These are phyloP conservation scores for Oryza australiensis DNA, from an alignment of 176 grass and related monocot species.

Conservation along the genomic window DNA sequence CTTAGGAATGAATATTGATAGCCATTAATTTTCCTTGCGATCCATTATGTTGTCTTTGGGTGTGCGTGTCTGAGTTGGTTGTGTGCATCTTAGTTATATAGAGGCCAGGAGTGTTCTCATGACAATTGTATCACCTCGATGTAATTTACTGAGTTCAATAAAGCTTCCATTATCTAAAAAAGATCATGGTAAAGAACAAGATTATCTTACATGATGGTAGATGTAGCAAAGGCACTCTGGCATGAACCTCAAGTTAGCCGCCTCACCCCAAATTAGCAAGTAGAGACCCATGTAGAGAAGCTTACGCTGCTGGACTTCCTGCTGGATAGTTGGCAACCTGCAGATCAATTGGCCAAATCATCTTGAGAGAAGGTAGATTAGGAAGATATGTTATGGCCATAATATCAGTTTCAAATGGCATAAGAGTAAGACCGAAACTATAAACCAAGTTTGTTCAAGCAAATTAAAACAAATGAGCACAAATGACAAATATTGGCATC, in stretches of 20 bases:
- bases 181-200: not conserved
- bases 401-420: not conserved
- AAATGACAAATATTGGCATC: not conserved
- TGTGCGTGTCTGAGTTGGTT: too few relatives aligned
- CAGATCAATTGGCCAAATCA: constrained; percentile 6
- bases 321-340: constrained; percentile 97
- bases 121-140: too few relatives aligned
- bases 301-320: constrained; percentile 97
- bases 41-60: too few relatives aligned
- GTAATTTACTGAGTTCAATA: too few relatives aligned
- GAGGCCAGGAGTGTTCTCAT: too few relatives aligned
- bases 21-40: too few relatives aligned
- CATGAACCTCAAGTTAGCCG: constrained; percentile 98
- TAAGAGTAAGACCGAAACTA: not conserved
- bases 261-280: constrained; percentile 95
- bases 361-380: constrained; percentile 2
- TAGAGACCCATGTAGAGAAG: constrained; percentile 98
- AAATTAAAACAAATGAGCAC: constrained; percentile 8
- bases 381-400: not conserved
- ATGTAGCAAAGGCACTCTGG: constrained; percentile 97
- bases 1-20: too few relatives aligned
- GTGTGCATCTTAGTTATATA: too few relatives aligned
- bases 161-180: too few relatives aligned
- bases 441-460: not conserved
- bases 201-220: constrained; percentile 92